Evolutionary conservation across 208 protist genomes (phyloP).

Genomic region (Leishmania aethiopica): DNA sequence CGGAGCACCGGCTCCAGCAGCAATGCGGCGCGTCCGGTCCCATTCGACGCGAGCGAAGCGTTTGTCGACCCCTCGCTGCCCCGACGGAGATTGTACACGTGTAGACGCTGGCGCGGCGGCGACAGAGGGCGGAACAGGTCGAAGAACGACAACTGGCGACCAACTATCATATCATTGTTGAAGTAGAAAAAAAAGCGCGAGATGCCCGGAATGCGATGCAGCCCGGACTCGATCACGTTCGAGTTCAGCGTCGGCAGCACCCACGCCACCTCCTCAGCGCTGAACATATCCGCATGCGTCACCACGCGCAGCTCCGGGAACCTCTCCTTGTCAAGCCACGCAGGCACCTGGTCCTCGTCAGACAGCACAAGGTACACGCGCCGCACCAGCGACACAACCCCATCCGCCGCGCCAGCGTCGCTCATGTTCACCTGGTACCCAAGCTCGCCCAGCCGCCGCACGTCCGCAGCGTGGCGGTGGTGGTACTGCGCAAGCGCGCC

Average conservation of each 20-base stretch:
- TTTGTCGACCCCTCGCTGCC: neutral
- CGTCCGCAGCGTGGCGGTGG: constrained; percentile 24
- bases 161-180: constrained; percentile 60
- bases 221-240: constrained; percentile 37
- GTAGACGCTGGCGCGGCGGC: constrained; percentile 9
- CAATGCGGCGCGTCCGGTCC: neutral
- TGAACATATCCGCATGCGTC: constrained; percentile 45
- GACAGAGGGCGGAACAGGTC: constrained; percentile 55
- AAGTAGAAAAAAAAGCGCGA: constrained; percentile 55
- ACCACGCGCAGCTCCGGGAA: constrained; percentile 41
- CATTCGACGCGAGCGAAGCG: neutral
- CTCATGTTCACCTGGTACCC: constrained; percentile 30
- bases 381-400: constrained; percentile 29
- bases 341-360: constrained; percentile 41
- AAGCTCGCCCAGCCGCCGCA: constrained; percentile 22
- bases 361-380: constrained; percentile 44
- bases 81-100: neutral
- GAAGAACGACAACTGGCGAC: constrained; percentile 41
- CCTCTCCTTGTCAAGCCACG: constrained; percentile 37
- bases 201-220: constrained; percentile 46
- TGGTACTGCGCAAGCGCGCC: constrained; percentile 30
- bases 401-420: constrained; percentile 14
- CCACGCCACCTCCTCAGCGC: constrained; percentile 24
- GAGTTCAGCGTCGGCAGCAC: constrained; percentile 50
- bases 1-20: constrained; percentile 36